A percentile compares a stretch with the other conserved stretches of the same genome.
Conservation (phyloP, 2,329 filamentous ascomycete species). For the Claviceps cyperi region DNA sequence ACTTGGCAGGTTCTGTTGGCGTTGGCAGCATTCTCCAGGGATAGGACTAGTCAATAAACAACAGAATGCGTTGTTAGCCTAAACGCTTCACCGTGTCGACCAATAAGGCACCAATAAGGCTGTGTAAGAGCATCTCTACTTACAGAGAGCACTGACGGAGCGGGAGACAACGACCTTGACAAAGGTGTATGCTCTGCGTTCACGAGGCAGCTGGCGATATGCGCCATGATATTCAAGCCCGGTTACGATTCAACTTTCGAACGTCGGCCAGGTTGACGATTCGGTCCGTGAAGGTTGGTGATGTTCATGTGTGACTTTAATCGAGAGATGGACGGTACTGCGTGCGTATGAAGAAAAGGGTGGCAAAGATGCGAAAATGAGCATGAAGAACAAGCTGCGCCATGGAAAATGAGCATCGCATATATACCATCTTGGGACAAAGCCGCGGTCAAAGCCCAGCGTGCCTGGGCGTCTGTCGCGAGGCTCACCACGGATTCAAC, state of each 20-base stretch:
- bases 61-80: not conserved
- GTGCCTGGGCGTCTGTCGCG: not conserved
- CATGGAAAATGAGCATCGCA: not conserved
- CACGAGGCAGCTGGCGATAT: conserved; percentile 46
- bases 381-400: not conserved
- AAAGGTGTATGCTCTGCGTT: conserved; percentile 35
- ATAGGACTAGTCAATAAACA: conserved; percentile 30
- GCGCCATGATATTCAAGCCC: conserved; percentile 32
- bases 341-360: not conserved
- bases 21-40: conserved; percentile 45
- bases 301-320: not conserved
- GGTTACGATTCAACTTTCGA: not conserved
- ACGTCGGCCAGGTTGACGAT: not conserved
- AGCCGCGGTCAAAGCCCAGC: not conserved
- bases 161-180: conserved; percentile 33
- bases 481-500: conserved; percentile 1
- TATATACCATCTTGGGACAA: not conserved
- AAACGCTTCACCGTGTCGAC: too few species aligned
- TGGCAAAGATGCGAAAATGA: not conserved
- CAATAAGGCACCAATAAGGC: too few species aligned
- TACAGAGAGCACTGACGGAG: conserved; percentile 32
- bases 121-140: not conserved
- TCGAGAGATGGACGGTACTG: not conserved
- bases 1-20: conserved; percentile 39
- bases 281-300: not conserved